Evolutionary conservation across 139 green algal species (phyloP).

Genomic region (Volvox reticuliferus): DNA sequence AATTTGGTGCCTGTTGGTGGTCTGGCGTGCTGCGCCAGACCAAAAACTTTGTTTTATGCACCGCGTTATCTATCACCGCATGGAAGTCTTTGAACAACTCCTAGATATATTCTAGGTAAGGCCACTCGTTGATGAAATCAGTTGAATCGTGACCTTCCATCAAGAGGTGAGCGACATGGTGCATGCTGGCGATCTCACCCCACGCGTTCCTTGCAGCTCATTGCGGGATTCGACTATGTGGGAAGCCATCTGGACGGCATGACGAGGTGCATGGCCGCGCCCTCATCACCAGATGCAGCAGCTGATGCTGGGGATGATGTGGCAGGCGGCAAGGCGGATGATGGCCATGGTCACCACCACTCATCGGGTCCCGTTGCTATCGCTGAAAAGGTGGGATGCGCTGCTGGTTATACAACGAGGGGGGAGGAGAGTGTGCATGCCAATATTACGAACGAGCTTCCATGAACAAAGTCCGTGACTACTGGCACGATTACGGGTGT

Average conservation of each 20-base stretch:
- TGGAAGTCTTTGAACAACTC: neutral
- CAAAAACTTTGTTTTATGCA: neutral
- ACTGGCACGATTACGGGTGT: too few species aligned
- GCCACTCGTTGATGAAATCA: too few species aligned
- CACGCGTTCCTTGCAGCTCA: neutral
- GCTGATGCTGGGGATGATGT: neutral
- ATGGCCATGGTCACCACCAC: neutral
- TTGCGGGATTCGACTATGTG: neutral
- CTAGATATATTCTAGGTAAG: neutral
- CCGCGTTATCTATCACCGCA: neutral
- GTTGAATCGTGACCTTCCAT: neutral
- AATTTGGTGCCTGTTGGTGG: neutral
- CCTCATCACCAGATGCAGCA: neutral
- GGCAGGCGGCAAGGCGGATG: neutral
- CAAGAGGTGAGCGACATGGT: too few species aligned
- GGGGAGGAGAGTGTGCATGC: neutral
- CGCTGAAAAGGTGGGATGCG: neutral
- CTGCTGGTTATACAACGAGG: neutral
- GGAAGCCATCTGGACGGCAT: neutral
- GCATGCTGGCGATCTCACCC: neutral
- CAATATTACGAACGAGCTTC: neutral
- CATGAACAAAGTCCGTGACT: too few species aligned
- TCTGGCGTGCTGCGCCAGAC: neutral
- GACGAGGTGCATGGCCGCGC: neutral
- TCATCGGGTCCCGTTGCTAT: too few species aligned